Conservation (phyloP, 208 protist genomes). For the Trypanosoma platydactyli region DNA sequence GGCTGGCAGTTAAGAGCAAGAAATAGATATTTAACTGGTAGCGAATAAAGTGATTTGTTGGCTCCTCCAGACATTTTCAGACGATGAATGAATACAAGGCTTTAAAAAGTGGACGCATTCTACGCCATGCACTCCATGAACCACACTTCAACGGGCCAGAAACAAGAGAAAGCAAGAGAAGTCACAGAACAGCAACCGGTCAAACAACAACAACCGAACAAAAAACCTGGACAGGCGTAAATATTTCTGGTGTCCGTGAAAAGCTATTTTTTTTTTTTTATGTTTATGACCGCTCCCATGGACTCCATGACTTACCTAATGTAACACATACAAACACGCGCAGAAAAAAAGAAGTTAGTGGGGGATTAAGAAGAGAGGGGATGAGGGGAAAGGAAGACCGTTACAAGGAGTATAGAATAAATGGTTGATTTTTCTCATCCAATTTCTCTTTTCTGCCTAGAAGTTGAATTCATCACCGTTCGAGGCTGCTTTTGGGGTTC, state of each 20-base stretch:
- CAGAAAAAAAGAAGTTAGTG: background rate
- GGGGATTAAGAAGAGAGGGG: background rate
- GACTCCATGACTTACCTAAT: background rate
- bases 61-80: background rate
- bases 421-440: background rate
- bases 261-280: no score
- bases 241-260: no score
- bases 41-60: background rate
- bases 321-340: background rate
- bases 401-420: slow-evolving; percentile 30
- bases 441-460: slow-evolving; percentile 26
- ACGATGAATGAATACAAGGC: background rate
- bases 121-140: background rate
- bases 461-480: slow-evolving; percentile 90
- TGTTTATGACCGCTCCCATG: background rate
- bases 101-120: background rate
- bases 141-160: background rate
- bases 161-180: background rate
- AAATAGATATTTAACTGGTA: background rate
- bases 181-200: background rate
- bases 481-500: slow-evolving; percentile 27
- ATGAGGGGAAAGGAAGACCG: background rate
- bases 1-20: background rate
- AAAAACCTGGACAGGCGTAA: no score
- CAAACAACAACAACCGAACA: slow-evolving; percentile 5